phyloP scores from a whole-genome alignment of 306 rosid genomes.

The Astragalus membranaceus region DNA sequence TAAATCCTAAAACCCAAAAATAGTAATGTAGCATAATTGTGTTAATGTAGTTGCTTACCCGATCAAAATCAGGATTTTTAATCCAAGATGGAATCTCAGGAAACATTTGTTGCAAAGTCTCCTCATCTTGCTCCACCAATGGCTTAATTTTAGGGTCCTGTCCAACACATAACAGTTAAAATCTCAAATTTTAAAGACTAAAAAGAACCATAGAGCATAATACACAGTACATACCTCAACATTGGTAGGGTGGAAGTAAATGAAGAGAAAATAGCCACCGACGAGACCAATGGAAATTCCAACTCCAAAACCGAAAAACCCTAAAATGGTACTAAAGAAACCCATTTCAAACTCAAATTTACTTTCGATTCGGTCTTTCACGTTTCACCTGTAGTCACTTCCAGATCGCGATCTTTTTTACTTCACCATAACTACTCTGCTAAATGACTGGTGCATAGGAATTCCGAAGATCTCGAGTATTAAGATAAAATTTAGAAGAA shows the following conservation, averaged over 20 bases:
- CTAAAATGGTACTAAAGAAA: conserved; percentile 64
- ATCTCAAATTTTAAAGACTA: background rate
- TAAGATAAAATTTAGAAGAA: background rate
- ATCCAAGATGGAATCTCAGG: conserved; percentile 92
- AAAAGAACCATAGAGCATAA: background rate
- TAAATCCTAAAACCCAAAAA: background rate
- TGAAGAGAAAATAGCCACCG: conserved; percentile 77
- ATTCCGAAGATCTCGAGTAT: background rate
- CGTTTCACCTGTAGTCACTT: background rate
- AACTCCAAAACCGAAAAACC: conserved; percentile 75
- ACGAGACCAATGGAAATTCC: conserved; percentile 73
- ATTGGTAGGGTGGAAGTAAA: conserved; percentile 59
- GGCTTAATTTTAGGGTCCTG: conserved; percentile 71
- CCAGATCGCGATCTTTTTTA: conserved; percentile 28
- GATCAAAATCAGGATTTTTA: conserved; percentile 82
- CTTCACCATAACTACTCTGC: background rate
- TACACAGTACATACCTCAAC: conserved; percentile 43
- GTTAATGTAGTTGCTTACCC: conserved; percentile 31
- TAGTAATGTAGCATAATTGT: background rate
- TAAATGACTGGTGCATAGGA: background rate
- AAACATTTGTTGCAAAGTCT: conserved; percentile 60
- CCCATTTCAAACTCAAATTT: conserved; percentile 46
- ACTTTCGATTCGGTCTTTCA: background rate
- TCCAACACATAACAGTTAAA: conserved; percentile 1
- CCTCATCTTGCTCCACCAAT: conserved; percentile 54